Conservation (phyloP, 106 monocot species). For the Gastrodia elata region DNA sequence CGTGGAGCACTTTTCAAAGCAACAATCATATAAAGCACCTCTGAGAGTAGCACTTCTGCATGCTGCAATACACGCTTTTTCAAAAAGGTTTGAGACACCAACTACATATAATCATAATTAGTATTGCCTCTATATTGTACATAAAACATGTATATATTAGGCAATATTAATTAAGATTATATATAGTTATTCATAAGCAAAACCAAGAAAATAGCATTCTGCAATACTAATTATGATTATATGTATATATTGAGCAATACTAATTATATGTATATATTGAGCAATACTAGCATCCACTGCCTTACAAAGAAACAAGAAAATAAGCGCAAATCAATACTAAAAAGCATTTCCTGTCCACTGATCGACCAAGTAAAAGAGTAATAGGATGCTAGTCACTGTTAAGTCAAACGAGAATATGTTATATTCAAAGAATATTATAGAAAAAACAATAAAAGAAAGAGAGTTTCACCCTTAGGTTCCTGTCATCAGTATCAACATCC, state of each 20-base stretch:
- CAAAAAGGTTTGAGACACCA: neutral
- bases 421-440: neutral
- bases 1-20: neutral
- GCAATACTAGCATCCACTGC: too few species aligned
- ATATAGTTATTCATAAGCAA: too few species aligned
- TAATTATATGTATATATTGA: too few species aligned
- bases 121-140: neutral
- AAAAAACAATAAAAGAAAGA: neutral
- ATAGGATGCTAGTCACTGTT: neutral
- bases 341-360: neutral
- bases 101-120: neutral
- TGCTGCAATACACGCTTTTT: neutral
- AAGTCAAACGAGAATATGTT: neutral
- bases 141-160: neutral
- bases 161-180: too few species aligned
- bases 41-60: neutral
- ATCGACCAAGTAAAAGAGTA: neutral
- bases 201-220: too few species aligned
- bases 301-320: neutral
- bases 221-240: too few species aligned
- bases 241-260: too few species aligned
- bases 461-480: slow-evolving; percentile 31
- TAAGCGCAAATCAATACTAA: neutral
- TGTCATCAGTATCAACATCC: slow-evolving; percentile 48
- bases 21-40: neutral